Percentiles rank a stretch among this genome's conserved stretches.
These are phyloP conservation scores for Pascua sp. DNA, from an alignment of 1,284 basidiomycete genomes.

Conservation along the genomic window DNA sequence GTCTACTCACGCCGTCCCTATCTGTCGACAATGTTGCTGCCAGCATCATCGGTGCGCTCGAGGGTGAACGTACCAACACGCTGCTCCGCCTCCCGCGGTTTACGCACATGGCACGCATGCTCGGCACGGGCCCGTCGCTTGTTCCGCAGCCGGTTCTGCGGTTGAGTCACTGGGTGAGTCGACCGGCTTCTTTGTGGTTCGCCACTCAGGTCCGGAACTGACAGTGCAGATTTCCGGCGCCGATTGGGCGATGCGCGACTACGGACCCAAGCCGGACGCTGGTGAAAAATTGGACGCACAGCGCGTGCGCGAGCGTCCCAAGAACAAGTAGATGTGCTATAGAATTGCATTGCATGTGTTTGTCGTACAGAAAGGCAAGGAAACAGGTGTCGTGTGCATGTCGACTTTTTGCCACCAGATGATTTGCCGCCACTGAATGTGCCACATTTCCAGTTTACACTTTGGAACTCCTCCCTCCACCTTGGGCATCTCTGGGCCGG, in stretches of 20 bases:
- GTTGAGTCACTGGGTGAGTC: constrained; percentile 38
- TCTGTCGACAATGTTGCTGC: constrained; percentile 72
- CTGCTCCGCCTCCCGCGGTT: constrained; percentile 63
- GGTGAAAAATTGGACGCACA: constrained; percentile 9
- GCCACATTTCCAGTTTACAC: not conserved
- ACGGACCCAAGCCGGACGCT: constrained; percentile 35
- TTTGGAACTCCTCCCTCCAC: too few species aligned
- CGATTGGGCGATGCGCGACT: constrained; percentile 36
- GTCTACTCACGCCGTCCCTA: constrained; percentile 71
- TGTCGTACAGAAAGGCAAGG: not conserved
- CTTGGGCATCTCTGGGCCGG: too few species aligned
- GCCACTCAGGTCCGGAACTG: not conserved
- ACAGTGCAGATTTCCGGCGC: constrained; percentile 30
- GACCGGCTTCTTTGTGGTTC: not conserved
- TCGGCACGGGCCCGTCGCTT: constrained; percentile 30
- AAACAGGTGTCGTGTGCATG: not conserved
- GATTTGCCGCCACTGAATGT: not conserved
- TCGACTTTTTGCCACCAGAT: not conserved
- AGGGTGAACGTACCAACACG: constrained; percentile 65
- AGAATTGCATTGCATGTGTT: not conserved
- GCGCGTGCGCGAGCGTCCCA: not conserved
- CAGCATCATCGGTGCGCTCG: constrained; percentile 70
- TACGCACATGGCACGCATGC: constrained; percentile 34
- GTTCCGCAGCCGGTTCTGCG: constrained; percentile 39
- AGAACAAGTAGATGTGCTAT: not conserved